Percentiles rank a stretch among this genome's conserved stretches.
Evolutionary conservation across 139 green algal species (phyloP).

Genomic region (Chlamydomonas sp.): DNA sequence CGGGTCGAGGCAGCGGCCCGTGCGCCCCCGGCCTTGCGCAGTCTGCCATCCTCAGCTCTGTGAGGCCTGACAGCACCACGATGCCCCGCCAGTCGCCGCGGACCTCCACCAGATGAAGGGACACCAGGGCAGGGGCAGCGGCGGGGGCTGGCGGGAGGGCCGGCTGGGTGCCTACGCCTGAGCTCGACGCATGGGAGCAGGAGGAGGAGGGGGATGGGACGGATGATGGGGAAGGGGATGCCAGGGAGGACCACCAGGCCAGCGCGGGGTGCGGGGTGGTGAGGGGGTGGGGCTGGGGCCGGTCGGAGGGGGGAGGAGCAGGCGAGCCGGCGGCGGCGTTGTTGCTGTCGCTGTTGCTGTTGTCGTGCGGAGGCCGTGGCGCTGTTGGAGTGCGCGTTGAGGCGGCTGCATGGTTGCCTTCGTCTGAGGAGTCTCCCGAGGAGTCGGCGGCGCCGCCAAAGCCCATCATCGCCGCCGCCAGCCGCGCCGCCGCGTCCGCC

Average conservation of each 20-base stretch:
- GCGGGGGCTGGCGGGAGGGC: background rate
- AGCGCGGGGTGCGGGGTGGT: background rate
- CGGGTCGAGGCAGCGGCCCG: too few relatives aligned
- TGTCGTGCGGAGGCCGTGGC: too few relatives aligned
- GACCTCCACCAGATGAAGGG: background rate
- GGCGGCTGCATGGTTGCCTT: too few relatives aligned
- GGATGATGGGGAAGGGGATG: too few relatives aligned
- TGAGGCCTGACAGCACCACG: background rate
- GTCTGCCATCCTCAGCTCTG: slow-evolving; percentile 3
- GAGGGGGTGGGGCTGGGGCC: background rate
- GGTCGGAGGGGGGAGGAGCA: too few relatives aligned
- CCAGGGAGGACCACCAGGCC: background rate
- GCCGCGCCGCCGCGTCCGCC: background rate
- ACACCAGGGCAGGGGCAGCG: background rate
- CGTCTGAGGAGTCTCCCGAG: background rate
- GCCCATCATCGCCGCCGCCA: background rate
- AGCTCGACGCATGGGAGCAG: too few relatives aligned
- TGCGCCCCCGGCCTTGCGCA: background rate
- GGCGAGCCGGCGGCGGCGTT: background rate
- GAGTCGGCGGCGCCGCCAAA: background rate
- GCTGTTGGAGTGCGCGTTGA: too few relatives aligned
- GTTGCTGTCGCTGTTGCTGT: background rate
- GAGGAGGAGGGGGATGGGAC: background rate
- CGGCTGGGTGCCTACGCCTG: background rate
- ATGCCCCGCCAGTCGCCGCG: background rate